Conservation (phyloP, 2,329 filamentous ascomycete genomes). For the Colletotrichum filicis region DNA sequence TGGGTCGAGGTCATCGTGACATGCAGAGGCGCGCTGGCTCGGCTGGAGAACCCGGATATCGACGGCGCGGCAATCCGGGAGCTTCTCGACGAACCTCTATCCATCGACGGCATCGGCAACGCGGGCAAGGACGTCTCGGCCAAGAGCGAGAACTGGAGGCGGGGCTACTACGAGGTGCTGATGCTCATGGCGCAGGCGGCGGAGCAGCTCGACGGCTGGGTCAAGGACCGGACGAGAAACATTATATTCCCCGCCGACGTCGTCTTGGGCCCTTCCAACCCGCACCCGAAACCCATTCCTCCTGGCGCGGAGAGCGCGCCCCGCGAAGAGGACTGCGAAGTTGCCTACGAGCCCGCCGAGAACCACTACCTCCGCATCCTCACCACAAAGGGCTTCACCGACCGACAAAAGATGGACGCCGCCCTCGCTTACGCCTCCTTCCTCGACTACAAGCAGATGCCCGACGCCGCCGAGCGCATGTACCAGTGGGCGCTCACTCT, state of each 20-base stretch:
- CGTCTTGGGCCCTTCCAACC: conserved; percentile 86
- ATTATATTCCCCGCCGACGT: conserved; percentile 78
- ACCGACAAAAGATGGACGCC: conserved; percentile 83
- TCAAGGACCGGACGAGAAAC: conserved; percentile 74
- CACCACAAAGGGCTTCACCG: conserved; percentile 81
- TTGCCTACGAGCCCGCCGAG: conserved; percentile 77
- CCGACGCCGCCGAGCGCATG: conserved; percentile 75
- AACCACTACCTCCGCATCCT: conserved; percentile 85
- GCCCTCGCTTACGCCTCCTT: conserved; percentile 86
- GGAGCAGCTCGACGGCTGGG: conserved; percentile 84
- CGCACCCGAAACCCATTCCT: conserved; percentile 78
- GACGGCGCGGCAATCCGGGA: conserved; percentile 76
- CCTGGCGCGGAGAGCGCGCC: conserved; percentile 72
- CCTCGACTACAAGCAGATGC: conserved; percentile 79
- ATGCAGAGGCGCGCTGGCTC: conserved; percentile 67
- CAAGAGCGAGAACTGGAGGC: conserved; percentile 86
- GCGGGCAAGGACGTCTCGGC: conserved; percentile 73
- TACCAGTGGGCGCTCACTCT: conserved; percentile 82
- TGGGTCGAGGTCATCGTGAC: conserved; percentile 76
- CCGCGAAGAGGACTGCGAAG: conserved; percentile 79
- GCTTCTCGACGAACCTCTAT: conserved; percentile 63
- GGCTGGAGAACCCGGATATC: conserved; percentile 74
- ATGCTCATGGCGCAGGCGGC: conserved; percentile 81
- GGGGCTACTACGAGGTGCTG: conserved; percentile 85
- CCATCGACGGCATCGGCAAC: conserved; percentile 64